Evolutionary conservation across 1,284 basidiomycete genomes (phyloP).

Genomic region (Tilletia horrida): DNA sequence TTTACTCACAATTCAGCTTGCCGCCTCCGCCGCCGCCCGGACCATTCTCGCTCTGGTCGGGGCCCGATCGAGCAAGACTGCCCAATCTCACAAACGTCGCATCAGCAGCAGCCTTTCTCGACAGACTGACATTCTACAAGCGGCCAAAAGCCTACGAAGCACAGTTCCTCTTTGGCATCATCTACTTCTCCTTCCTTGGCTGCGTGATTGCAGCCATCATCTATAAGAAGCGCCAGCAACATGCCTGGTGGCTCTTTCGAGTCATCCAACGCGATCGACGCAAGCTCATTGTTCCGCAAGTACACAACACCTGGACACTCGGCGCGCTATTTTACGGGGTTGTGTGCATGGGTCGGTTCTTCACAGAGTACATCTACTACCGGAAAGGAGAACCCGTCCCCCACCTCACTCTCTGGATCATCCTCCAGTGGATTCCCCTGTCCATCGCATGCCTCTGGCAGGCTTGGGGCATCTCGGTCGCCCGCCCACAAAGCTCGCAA

Average conservation of each 20-base stretch:
- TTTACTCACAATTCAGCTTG: not conserved
- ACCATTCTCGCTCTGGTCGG: not conserved
- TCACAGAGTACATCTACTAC: not conserved
- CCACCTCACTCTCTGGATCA: not conserved
- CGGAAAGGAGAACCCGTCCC: not conserved
- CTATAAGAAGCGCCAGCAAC: not conserved
- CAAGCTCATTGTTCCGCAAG: not conserved
- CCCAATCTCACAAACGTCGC: not conserved
- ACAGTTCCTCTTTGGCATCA: not conserved
- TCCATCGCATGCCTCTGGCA: conserved; percentile 6
- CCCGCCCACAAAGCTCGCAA: not conserved
- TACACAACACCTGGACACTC: not conserved
- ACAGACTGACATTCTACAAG: not conserved
- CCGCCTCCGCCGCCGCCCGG: not conserved
- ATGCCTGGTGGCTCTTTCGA: conserved; percentile 6
- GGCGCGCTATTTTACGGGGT: not conserved
- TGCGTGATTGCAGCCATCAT: not conserved
- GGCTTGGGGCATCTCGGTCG: conserved; percentile 2
- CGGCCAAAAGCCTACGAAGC: not conserved
- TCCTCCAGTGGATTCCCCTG: not conserved
- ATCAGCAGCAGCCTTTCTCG: not conserved
- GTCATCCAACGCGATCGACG: not conserved
- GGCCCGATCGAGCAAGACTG: not conserved
- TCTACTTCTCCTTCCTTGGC: not conserved
- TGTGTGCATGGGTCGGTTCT: not conserved